Evolutionary conservation across 1,139 yeast genomes (phyloP), one percentile per base, ranked within the genome.

Genomic region (Lodderomyces pseudojiufengensis): DNA sequence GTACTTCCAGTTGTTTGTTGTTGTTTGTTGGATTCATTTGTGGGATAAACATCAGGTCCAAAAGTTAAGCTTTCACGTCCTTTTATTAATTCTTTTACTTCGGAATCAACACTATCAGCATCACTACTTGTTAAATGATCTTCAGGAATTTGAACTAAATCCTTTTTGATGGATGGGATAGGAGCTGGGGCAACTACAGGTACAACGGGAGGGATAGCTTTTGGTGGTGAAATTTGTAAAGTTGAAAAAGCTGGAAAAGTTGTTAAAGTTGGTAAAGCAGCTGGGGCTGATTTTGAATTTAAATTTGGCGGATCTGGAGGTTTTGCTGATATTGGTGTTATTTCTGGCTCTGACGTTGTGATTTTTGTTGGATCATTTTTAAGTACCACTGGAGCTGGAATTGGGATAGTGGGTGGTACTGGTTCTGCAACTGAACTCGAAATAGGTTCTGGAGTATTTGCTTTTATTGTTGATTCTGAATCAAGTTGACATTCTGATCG

Each of bases 21-120:
- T 24, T 22, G 16, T n/a, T 20, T 21, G 11, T 24, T 31, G 6
- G 28, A 16, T 29, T 24, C 22, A 24, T 24, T 30, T 27, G 32
- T 29, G 18, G 31, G 32, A 12, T 32, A 38, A 23, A 33, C 44
- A 15, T 45, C 50, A 12, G 52, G 51, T 3, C 53, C 54, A 40
- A 44, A 55, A 3, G 57, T 52, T 24, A 51, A 41, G 9, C 44
- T 43, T 30, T 54, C 60, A 16, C 54, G 45, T 3, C 58, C 60
- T 18, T 35, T 37, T 5, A 55, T 45, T 33, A 55, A 42, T 12
- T 49, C 55, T 30, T 47, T 43, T 21, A 55, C 44, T 27, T 42
- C 43, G 2, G 48, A 39, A 30, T 51, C 57, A 5, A 48, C 46
- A 14, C 47, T 46, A 14, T 47, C 51, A 12, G 35, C 33, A 18